Evolutionary conservation across 805 yeast species (phyloP), one percentile per base, ranked within the genome.

Genomic region (Kodamaea laetipori): DNA sequence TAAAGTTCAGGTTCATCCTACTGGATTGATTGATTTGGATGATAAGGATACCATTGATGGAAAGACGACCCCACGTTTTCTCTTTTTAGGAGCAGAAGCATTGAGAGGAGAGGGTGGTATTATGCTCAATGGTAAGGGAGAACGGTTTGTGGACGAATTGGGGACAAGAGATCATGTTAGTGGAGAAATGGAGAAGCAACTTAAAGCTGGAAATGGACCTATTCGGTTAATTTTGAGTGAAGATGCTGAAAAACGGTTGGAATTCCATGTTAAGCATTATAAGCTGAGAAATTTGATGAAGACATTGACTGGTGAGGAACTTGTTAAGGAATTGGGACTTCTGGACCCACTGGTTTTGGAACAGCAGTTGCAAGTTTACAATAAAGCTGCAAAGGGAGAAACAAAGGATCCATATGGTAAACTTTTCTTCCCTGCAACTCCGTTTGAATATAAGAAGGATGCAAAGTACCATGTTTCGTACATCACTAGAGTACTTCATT

Each of bases 1-100:
- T 43, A 77, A 80, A 54, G 80, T 81, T 34, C 86, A 81, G 57
- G 82, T 81, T 17, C 86, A 81, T 51, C 86, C 86, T 6, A 81
- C 86, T 3, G 86, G 86, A 0, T 71, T 81, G 49, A 74, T 81
- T 43, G 79, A 76, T 48, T 59, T 64, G 43, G 55, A 62, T 38
- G 80, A 77, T 28, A 61, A 54, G 24, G 83, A 78, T 30, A 67
- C 64, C 4, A 64, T 69, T 32, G 48, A 54, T 12, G 75, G 74
- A n/a, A 56, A 51, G 32, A 56, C 54, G 12, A 47, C 52, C 5
- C 80, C 80, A 1, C 67, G 81, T 45, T 79, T 78, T 55, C 66
- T 78, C 44, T 77, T 78, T 47, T 63, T 81, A 33, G 86, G 85
- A 6, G 86, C 85, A 2, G 86, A 81, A 57, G 84, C 83, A 4